Percentiles rank a stretch among this genome's conserved stretches.
phyloP scores from a whole-genome alignment of 78 protist species.

The Anaeramoeba ignava region DNA sequence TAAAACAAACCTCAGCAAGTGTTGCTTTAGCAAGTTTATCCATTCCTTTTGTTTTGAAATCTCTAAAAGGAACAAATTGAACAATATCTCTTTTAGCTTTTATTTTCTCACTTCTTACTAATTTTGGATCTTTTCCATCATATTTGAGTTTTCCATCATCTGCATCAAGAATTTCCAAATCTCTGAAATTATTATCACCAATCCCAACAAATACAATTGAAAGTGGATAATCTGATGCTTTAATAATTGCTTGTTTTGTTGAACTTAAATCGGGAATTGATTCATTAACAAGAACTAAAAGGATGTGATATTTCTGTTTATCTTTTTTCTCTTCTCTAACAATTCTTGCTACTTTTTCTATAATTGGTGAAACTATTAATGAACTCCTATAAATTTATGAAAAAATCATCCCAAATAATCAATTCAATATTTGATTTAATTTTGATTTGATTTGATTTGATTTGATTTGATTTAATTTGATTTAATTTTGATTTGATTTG shows the following conservation, averaged over 20 bases:
- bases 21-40: slow-evolving; percentile 20
- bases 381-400: no score
- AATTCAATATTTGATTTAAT: no score
- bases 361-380: slow-evolving; percentile 8
- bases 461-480: no score
- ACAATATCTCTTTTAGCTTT: slow-evolving; percentile 10
- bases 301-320: slow-evolving; percentile 3
- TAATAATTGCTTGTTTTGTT: slow-evolving; percentile 20
- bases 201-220: slow-evolving; percentile 30
- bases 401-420: no score
- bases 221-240: slow-evolving; percentile 20
- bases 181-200: slow-evolving; percentile 20
- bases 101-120: no score
- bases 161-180: slow-evolving; percentile 20
- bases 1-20: no score
- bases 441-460: no score
- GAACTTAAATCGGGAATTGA: not conserved
- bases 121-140: no score
- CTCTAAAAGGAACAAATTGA: slow-evolving; percentile 19
- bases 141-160: not conserved
- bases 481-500: no score
- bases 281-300: slow-evolving; percentile 30
- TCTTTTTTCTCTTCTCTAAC: not conserved
- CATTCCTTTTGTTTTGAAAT: slow-evolving; percentile 7
- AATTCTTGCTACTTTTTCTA: not conserved